Conservation (phyloP, 768 basidiomycete genomes). For the Mycena amicta region DNA sequence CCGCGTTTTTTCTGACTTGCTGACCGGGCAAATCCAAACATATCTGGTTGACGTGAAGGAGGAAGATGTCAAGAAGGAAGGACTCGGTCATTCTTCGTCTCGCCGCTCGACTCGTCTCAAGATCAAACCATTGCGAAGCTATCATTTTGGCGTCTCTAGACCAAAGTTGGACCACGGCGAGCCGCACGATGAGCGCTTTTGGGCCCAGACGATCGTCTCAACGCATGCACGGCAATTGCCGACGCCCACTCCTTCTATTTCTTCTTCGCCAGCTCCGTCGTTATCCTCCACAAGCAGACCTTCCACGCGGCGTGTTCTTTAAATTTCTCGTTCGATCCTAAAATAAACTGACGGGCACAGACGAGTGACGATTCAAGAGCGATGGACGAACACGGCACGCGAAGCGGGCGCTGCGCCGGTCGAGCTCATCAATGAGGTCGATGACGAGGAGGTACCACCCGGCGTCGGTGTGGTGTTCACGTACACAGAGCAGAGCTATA, state of each 20-base stretch:
- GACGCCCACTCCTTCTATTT: neutral
- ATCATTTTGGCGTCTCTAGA: neutral
- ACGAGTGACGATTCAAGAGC: conserved; percentile 9
- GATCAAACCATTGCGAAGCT: neutral
- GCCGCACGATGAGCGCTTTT: neutral
- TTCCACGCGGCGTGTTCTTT: conserved; percentile 4
- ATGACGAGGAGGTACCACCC: conserved; percentile 16
- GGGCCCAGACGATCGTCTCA: neutral
- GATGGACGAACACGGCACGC: conserved; percentile 14
- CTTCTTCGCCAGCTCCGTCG: neutral
- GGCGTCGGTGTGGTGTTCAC: conserved; percentile 16
- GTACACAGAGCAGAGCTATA: conserved; percentile 12
- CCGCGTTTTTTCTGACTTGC: neutral
- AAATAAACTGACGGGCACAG: neutral
- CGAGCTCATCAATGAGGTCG: conserved; percentile 17
- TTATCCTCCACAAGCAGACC: neutral
- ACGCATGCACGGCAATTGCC: neutral
- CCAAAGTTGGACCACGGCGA: neutral
- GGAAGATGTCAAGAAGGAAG: neutral
- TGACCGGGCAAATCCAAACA: neutral
- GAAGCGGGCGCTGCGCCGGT: conserved; percentile 13
- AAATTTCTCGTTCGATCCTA: neutral
- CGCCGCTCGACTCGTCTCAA: neutral
- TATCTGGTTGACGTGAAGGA: neutral
- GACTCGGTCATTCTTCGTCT: too few relatives aligned